Evolutionary conservation across 192 early-diverging fungal species (phyloP), one percentile per base, ranked within the genome.

Genomic region (Umbelopsis vinacea): DNA sequence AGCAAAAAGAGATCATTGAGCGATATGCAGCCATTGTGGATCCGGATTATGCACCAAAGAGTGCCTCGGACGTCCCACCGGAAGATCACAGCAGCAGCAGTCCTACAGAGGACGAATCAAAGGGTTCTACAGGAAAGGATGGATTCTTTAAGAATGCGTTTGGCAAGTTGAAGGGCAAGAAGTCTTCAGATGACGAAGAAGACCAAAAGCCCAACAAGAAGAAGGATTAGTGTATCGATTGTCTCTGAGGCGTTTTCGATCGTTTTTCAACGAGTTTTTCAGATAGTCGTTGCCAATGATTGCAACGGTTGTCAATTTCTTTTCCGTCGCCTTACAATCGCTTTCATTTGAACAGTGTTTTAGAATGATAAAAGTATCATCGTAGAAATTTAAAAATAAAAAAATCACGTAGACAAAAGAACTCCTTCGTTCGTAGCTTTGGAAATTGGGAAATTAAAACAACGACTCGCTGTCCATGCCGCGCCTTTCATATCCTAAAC

Each of bases 91-190:
- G 74, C 3, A 69, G 74, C 3, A 69, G n/a, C 15, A 21, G n/a
- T 15, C 2, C 19, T 21, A 17, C 9, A n/a, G 23, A 67, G 15
- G 69, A 73, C 7, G 52, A 73, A 54, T 68, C 68, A 67, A 40
- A 68, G 14, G 53, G 71, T 33, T 73, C 71, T 52, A 76, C 76
- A 52, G 63, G 72, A 15, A 37, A 63, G 19, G 70, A 66, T 17
- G 81, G 86, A 23, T 89, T 91, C 76, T 89, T 91, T 69, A 89
- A 89, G 72, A 86, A 79, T 45, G 84, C 86, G 6, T 82, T 90
- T 77, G 85, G 83, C 38, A 84, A 84, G 46, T 54, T 84, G 43
- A 87, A 86, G 70, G 83, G 83, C 45, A 80, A 88, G 52, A 12
- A 84, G 23, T 72, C 77, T 53, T 80, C 74, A 38, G 81, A 86